Evolutionary conservation across 2,329 filamentous ascomycete genomes (phyloP).

Genomic region (Neopestalotiopsis rosae): DNA sequence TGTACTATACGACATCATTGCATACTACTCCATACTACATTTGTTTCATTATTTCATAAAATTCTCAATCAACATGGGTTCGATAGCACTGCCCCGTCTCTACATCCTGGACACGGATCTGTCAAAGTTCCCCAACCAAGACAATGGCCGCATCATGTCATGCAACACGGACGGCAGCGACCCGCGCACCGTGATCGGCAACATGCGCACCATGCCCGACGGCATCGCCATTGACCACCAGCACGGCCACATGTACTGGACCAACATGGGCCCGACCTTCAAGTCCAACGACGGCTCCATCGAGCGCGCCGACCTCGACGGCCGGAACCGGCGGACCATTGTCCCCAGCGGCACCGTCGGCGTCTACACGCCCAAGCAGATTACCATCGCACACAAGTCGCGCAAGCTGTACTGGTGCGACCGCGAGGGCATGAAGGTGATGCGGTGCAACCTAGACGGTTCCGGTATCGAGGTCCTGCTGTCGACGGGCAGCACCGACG

Average conservation of each 20-base stretch:
- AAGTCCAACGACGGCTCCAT: conserved; percentile 40
- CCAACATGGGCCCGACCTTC: conserved; percentile 40
- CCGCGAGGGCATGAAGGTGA: conserved; percentile 32
- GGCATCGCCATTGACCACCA: conserved; percentile 36
- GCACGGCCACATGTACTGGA: conserved; percentile 41
- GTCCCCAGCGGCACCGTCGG: conserved; percentile 36
- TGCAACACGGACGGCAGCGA: conserved; percentile 21
- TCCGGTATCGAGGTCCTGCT: conserved; percentile 24
- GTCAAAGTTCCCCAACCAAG: conserved; percentile 16
- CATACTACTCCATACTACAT: background rate
- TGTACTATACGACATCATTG: background rate
- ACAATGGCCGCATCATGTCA: conserved; percentile 18
- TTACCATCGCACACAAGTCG: conserved; percentile 13
- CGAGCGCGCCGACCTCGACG: conserved; percentile 44
- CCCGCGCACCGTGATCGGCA: conserved; percentile 15
- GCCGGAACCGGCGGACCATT: conserved; percentile 41
- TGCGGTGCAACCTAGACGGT: conserved; percentile 30
- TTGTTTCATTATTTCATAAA: background rate
- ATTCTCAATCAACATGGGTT: conserved; percentile 14
- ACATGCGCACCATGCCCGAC: conserved; percentile 24
- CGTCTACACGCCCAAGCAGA: conserved; percentile 42
- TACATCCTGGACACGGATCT: conserved; percentile 21
- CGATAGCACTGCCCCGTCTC: conserved; percentile 17
- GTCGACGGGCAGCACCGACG: conserved; percentile 29
- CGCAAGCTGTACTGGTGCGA: conserved; percentile 32